These are phyloP conservation scores for Colletotrichum sp. DNA, from an alignment of 2,329 filamentous ascomycete species.

Conservation along the genomic window DNA sequence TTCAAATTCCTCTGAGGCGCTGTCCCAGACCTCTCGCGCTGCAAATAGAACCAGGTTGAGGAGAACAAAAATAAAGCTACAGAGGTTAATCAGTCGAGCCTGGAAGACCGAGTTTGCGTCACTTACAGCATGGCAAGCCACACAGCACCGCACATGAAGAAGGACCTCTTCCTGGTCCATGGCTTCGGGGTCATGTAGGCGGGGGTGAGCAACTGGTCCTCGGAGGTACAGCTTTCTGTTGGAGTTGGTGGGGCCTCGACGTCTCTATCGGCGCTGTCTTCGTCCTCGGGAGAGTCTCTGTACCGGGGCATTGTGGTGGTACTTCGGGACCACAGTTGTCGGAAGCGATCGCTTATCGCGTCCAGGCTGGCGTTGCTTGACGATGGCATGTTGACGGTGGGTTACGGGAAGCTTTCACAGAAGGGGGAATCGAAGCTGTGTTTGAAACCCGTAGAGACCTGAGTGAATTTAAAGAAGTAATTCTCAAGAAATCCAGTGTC, in stretches of 20 bases:
- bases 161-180: slow-evolving; percentile 15
- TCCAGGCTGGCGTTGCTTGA: background rate
- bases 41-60: slow-evolving; percentile 15
- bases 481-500: background rate
- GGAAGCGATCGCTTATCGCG: slow-evolving; percentile 13
- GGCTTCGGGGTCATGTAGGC: slow-evolving; percentile 6
- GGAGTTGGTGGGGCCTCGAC: background rate
- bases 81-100: background rate
- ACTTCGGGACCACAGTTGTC: slow-evolving; percentile 3
- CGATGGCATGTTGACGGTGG: background rate
- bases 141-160: slow-evolving; percentile 18
- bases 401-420: background rate
- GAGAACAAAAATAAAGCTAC: slow-evolving; percentile 12
- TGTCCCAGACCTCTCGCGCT: slow-evolving; percentile 13
- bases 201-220: slow-evolving; percentile 3
- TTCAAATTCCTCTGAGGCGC: background rate
- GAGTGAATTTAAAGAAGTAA: background rate
- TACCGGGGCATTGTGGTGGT: background rate
- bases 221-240: slow-evolving; percentile 7
- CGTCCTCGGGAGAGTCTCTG: background rate
- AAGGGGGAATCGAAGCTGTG: background rate
- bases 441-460: background rate
- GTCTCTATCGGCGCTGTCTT: background rate
- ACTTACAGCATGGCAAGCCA: slow-evolving; percentile 21
- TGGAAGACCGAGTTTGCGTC: no score